phyloP scores from a whole-genome alignment of 805 yeast species.

The Suhomyces pyralidae region DNA sequence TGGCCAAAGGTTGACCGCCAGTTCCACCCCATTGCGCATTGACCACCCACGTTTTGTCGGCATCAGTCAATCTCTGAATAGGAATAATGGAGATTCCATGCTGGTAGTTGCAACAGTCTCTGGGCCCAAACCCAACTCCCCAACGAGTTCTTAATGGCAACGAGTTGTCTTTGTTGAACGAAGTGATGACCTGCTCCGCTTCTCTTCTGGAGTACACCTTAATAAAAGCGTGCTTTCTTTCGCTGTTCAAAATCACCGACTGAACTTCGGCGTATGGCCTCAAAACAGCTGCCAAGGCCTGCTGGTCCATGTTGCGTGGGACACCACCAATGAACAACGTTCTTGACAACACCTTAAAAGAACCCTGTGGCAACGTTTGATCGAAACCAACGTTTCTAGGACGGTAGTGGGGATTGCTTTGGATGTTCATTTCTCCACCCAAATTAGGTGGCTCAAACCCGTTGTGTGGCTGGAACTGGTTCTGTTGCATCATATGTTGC shows the following conservation, averaged over 20 bases:
- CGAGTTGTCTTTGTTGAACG: slow-evolving; percentile 67
- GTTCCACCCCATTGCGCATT: slow-evolving; percentile 97
- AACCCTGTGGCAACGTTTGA: slow-evolving; percentile 67
- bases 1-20: slow-evolving; percentile 75
- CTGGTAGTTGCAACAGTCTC: slow-evolving; percentile 96
- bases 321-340: slow-evolving; percentile 95
- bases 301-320: slow-evolving; percentile 76
- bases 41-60: slow-evolving; percentile 86
- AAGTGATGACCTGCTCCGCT: slow-evolving; percentile 77
- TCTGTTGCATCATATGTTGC: slow-evolving; percentile 1
- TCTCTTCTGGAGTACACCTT: slow-evolving; percentile 89
- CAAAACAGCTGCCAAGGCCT: slow-evolving; percentile 63
- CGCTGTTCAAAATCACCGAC: slow-evolving; percentile 80
- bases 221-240: slow-evolving; percentile 93
- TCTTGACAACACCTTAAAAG: slow-evolving; percentile 80
- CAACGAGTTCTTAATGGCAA: slow-evolving; percentile 80
- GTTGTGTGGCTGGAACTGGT: slow-evolving; percentile 8
- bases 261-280: slow-evolving; percentile 91
- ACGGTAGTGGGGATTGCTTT: slow-evolving; percentile 73
- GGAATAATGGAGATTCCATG: slow-evolving; percentile 89
- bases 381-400: slow-evolving; percentile 73
- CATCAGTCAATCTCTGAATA: slow-evolving; percentile 83
- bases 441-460: slow-evolving; percentile 4
- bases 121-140: slow-evolving; percentile 99
- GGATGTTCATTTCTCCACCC: slow-evolving; percentile 55